Evolutionary conservation across 805 yeast genomes (phyloP), one percentile per base, ranked within the genome.

Genomic region (Pichia deserticola): DNA sequence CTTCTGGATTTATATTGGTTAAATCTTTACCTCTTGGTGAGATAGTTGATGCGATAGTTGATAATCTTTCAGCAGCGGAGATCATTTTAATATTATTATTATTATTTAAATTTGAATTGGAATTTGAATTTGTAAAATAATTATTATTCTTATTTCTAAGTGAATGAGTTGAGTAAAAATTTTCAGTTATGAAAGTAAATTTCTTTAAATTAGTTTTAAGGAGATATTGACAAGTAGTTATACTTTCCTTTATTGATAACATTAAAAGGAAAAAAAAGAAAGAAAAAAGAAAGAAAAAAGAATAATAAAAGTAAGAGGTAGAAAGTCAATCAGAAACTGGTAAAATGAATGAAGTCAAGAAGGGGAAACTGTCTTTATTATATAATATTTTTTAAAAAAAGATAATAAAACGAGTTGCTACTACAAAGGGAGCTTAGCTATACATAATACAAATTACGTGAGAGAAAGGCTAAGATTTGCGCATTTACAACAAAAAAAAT

Each of bases 51-150:
- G 54, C 57, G 13, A 54, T 44, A 32, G 42, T 51, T 41, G 41
- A 58, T 45, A 62, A 54, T 56, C 66, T 60, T 34, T 57, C 53
- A 40, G 62, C 54, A 8, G 66, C 60, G 28, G 60, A 37, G 25
- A 42, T 51, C 62, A 59, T 60, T 5, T 35, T 54, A 7, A 20
- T 20, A 35, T 40, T 29, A 32, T 36, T 29, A 32, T 36, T 40
- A 28, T 13, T 38, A 8, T 4, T 2, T 28, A 13, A 12, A 30
- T 30, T 28, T 43, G 30, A 27, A 15, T 41, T 27, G 9, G 11
- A 30, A 5, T 30, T 40, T 10, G 29, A 28, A 13, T 27, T 41
- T 33, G 45, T 28, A 37, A n/a, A 20, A 20, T 20, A 20, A 3
- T 20, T 20, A 20, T 20, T 20, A 20, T 20, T 20, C 20, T 20